Evolutionary conservation across 345 rosid genomes (phyloP), one percentile per base, ranked within the genome.

Genomic region (Nasturtium officinale): DNA sequence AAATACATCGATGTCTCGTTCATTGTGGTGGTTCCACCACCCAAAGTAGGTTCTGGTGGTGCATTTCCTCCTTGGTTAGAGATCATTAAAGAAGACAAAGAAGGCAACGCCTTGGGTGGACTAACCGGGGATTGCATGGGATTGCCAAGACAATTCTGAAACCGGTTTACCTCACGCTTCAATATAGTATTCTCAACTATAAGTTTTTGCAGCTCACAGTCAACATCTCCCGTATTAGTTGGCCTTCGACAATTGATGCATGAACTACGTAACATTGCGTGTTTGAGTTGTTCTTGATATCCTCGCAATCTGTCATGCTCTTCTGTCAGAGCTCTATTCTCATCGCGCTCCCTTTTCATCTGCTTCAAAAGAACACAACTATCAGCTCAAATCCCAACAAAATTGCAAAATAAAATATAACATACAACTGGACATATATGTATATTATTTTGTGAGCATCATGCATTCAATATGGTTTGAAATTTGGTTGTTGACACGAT

Each of bases 161-260:
- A 50, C 8, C 78, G 67, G 29, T 52, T 54, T 51, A 81, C 26
- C 64, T 84, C 85, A 37, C 85, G 85, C 52, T 75, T 83, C 10
- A 88, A 51, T 7, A 78, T 72, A 26, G 85, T 80, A 55, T 85
- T 88, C 71, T 88, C 91, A 1, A 78, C 64, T 66, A 64, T 72
- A 10, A 84, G 73, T 6, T 82, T 87, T 5, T 82, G 82, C 16
- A 5, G 12, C 43, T 48, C 56, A 18, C 62, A 4, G 85, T 59
- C 26, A 21, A 72, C 55, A 1, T 57, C 82, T 47, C 79, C 77
- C 11, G 58, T 63, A 62, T 80, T 10, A 5, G 74, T 80, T 1
- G 84, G 79, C 17, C 81, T 82, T 16, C 84, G 83, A 46, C 90
- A 90, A 47, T 8, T 78, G 72, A 9, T 73, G 87, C 94, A 90